phyloP scores from a whole-genome alignment of 306 rosid genomes.

The Biancaea sappan region DNA sequence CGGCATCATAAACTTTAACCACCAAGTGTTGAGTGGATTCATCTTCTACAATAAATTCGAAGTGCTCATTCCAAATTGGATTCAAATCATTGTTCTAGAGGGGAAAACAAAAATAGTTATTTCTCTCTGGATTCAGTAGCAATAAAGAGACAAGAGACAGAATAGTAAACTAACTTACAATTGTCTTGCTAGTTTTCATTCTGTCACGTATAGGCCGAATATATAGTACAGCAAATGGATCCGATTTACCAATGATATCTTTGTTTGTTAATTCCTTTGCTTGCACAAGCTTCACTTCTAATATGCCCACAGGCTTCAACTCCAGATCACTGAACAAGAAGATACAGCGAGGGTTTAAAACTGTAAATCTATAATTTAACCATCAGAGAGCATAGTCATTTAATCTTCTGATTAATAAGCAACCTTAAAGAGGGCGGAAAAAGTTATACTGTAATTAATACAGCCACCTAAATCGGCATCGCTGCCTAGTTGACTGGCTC shows the following conservation, averaged over 20 bases:
- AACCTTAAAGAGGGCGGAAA: neutral
- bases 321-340: conserved; percentile 80
- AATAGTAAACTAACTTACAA: conserved; percentile 53
- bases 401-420: conserved; percentile 3
- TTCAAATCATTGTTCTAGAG: conserved; percentile 87
- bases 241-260: conserved; percentile 92
- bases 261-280: conserved; percentile 93
- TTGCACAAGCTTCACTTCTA: conserved; percentile 98
- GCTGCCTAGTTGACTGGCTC: conserved; percentile 6
- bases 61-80: conserved; percentile 98
- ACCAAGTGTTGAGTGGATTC: conserved; percentile 77
- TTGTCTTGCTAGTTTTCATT: conserved; percentile 87
- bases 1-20: conserved; percentile 78
- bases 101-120: conserved; percentile 27
- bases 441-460: conserved; percentile 7
- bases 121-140: conserved; percentile 31
- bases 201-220: conserved; percentile 81
- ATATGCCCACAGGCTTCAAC: conserved; percentile 85
- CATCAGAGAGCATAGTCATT: conserved; percentile 36
- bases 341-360: conserved; percentile 25
- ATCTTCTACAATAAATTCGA: conserved; percentile 88
- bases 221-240: conserved; percentile 80
- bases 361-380: conserved; percentile 21
- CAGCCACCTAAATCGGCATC: conserved; percentile 4
- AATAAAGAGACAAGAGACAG: conserved; percentile 15